Evolutionary conservation across 2,329 filamentous ascomycete species (phyloP).

Genomic region (Pestalotiopsis sp.): DNA sequence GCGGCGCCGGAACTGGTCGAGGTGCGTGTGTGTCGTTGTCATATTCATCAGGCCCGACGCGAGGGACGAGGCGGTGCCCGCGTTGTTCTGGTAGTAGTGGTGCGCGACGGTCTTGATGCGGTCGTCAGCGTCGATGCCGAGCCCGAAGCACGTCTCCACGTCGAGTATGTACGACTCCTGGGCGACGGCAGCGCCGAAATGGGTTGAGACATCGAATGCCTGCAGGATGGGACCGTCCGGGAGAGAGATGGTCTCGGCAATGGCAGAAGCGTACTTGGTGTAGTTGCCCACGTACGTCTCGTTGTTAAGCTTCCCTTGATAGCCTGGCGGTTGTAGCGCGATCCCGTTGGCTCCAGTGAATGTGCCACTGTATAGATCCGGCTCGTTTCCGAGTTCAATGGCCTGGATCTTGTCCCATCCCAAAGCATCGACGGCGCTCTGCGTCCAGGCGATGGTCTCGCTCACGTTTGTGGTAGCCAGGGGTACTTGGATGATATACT

Average conservation of each 20-base stretch:
- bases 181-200: conserved; percentile 24
- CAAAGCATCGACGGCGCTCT: conserved; percentile 31
- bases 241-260: conserved; percentile 28
- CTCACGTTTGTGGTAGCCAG: conserved; percentile 37
- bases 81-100: conserved; percentile 39
- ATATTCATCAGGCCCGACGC: conserved; percentile 33
- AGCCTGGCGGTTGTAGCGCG: conserved; percentile 34
- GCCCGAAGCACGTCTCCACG: conserved; percentile 31
- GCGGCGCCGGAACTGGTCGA: conserved; percentile 32
- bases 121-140: conserved; percentile 35
- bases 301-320: conserved; percentile 36
- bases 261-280: conserved; percentile 34
- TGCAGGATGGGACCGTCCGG: conserved; percentile 35
- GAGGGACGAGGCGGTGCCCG: conserved; percentile 31
- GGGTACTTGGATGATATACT: conserved; percentile 39
- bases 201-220: conserved; percentile 36
- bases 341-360: conserved; percentile 28
- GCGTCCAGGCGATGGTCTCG: conserved; percentile 36
- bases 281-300: conserved; percentile 39
- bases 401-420: conserved; percentile 36
- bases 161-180: conserved; percentile 30
- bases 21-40: conserved; percentile 27
- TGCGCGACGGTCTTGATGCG: conserved; percentile 39
- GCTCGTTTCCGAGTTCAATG: conserved; percentile 39
- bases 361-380: conserved; percentile 34